Conservation (phyloP, 805 yeast species). For the Ogataea thermomethanolica region DNA sequence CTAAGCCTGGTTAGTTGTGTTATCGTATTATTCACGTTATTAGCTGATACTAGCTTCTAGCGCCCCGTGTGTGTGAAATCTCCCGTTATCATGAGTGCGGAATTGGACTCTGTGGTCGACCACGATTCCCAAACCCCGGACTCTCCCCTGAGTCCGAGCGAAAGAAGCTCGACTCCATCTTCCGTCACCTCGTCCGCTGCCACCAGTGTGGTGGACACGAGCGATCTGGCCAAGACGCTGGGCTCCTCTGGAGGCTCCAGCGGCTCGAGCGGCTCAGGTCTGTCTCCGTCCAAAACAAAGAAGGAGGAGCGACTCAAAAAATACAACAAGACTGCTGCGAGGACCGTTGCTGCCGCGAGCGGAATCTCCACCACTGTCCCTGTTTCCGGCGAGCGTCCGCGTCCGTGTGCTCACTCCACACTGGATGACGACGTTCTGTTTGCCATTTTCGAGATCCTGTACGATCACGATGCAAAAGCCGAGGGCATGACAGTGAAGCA, state of each 20-base stretch:
- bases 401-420: slow-evolving; percentile 62
- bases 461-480: slow-evolving; percentile 63
- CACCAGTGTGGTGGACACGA: slow-evolving; percentile 26
- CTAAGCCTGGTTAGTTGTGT: slow-evolving; percentile 25
- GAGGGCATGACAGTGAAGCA: slow-evolving; percentile 90
- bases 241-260: not conserved
- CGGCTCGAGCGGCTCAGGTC: not conserved
- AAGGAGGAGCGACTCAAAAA: slow-evolving; percentile 30
- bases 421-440: slow-evolving; percentile 72
- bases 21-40: slow-evolving; percentile 21
- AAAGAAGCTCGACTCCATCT: slow-evolving; percentile 40
- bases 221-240: slow-evolving; percentile 19
- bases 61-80: slow-evolving; percentile 26
- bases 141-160: slow-evolving; percentile 32
- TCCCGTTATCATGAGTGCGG: slow-evolving; percentile 14
- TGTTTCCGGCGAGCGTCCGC: slow-evolving; percentile 71
- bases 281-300: slow-evolving; percentile 15
- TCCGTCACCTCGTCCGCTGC: slow-evolving; percentile 37
- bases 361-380: slow-evolving; percentile 79
- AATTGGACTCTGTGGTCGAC: slow-evolving; percentile 9
- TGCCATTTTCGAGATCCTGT: slow-evolving; percentile 71
- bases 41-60: slow-evolving; percentile 21
- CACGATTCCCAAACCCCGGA: slow-evolving; percentile 22
- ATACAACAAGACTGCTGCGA: slow-evolving; percentile 28
- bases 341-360: slow-evolving; percentile 55